Evolutionary conservation across 192 early-diverging fungal species (phyloP), one percentile per base, ranked within the genome.

Genomic region (Backusella westeae): DNA sequence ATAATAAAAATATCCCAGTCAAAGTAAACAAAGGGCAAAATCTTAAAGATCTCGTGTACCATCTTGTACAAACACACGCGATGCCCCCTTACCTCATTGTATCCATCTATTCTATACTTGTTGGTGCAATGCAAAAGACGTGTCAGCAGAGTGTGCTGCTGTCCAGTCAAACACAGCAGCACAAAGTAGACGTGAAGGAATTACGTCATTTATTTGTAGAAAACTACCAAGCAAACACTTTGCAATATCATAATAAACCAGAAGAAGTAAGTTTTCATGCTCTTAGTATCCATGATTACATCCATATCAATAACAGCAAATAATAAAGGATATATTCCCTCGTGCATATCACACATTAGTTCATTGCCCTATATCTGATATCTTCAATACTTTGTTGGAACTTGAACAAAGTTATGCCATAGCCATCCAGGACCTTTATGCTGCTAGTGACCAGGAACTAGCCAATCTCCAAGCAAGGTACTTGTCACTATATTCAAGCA

Each of bases 291-390:
- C 6, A 73, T 53, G 23, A n/a, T 9, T 12, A 53, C 2, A 26
- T 9, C 19, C 34, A 0, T 0, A 32, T 26, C 6, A 21, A 69
- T 12, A n/a, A 36, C 38, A 52, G 7, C 71, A 73, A 44, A 59
- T 71, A 63, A 36, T 41, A 34, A 77, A 90, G 88, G 86, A 90
- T 65, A 78, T 84, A 63, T 90, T 90, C 69, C 84, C 87, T 12
- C 86, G 87, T 75, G 88, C 88, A 6, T 87, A 86, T 73, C 83
- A 88, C 41, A 87, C 87, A 1, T 75, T 90, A 0, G 87, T 90
- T n/a, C 85, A 87, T 41, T 90, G 87, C 17, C 88, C 88, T 17
- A 78, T 87, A 42, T 76, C 86, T 15, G 75, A 78, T 15, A 84
- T 90, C 6, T 90, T 90, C 75, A 86, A 90, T 77, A 84, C 86